A percentile compares a stretch with the other conserved stretches of the same genome.
Evolutionary conservation across 495 filamentous ascomycete species (phyloP).

Genomic region (Diplogelasinospora grovesii): DNA sequence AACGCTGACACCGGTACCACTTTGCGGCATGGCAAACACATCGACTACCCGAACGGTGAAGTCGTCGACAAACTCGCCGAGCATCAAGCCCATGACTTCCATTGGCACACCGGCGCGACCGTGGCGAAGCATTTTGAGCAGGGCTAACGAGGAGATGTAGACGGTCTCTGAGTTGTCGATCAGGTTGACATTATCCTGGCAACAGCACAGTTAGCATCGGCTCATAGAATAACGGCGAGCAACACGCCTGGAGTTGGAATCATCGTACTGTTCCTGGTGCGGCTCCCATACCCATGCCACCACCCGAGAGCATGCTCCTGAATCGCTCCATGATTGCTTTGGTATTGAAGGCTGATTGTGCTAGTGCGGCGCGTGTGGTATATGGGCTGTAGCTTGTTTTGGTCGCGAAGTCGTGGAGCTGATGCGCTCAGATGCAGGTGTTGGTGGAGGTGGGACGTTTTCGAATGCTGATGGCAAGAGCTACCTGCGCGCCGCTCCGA

Average conservation of each 20-base stretch:
- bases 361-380: not conserved
- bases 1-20: constrained; percentile 95
- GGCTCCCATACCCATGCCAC: constrained; percentile 68
- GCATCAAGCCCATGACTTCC: constrained; percentile 99
- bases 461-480: constrained; percentile 6
- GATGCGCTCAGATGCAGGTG: not conserved
- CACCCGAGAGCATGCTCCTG: constrained; percentile 70
- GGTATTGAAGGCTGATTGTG: not conserved
- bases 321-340: constrained; percentile 69
- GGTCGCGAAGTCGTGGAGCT: constrained; percentile 1
- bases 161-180: constrained; percentile 99
- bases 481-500: constrained; percentile 6
- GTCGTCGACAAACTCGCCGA: constrained; percentile 98
- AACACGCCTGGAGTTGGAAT: too few species aligned
- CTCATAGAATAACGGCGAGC: too few species aligned
- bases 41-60: constrained; percentile 97
- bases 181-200: constrained; percentile 73
- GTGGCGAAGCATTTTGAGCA: constrained; percentile 97
- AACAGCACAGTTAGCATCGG: not conserved
- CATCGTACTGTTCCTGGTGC: constrained; percentile 76
- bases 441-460: not conserved
- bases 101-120: constrained; percentile 96
- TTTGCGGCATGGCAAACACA: constrained; percentile 99
- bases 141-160: constrained; percentile 94
- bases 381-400: not conserved